Percentiles rank a stretch among this genome's conserved stretches.
These are phyloP conservation scores for Orobanche coerulescens DNA, from an alignment of 257 asterid genomes.

Conservation along the genomic window DNA sequence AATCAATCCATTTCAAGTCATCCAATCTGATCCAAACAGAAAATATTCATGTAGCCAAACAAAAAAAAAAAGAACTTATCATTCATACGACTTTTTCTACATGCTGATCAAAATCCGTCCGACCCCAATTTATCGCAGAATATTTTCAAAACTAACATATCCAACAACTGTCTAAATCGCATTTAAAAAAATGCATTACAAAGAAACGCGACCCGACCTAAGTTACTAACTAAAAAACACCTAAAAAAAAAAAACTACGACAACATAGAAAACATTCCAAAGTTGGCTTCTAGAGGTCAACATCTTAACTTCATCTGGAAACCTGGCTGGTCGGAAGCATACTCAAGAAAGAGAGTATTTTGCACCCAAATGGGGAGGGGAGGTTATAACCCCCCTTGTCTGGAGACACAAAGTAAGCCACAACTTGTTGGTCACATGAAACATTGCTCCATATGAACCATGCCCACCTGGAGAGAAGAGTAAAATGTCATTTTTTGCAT, in stretches of 20 bases:
- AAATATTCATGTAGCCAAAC: too few species aligned
- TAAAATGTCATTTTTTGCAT: conserved; percentile 16
- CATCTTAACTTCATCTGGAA: conserved; percentile 1
- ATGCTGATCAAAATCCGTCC: background rate
- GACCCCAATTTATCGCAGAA: background rate
- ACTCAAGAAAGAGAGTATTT: background rate
- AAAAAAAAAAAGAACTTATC: too few species aligned
- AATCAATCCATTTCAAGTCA: too few species aligned
- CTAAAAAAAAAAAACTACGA: background rate
- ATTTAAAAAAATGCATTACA: background rate
- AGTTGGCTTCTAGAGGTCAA: background rate
- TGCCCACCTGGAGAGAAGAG: conserved; percentile 18
- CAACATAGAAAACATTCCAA: background rate
- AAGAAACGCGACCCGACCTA: background rate
- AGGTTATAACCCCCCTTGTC: conserved; percentile 8
- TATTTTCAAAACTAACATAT: too few species aligned
- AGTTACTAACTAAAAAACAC: background rate
- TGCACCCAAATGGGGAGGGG: conserved; percentile 11
- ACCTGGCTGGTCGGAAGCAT: background rate
- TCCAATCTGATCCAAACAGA: background rate
- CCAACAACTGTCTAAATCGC: too few species aligned
- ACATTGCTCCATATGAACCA: conserved; percentile 2
- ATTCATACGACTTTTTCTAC: background rate
- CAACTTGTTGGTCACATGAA: conserved; percentile 4
- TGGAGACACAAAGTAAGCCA: conserved; percentile 13